Evolutionary conservation across 148 eudicot genomes (phyloP).

Genomic region (Linanthus parryae): DNA sequence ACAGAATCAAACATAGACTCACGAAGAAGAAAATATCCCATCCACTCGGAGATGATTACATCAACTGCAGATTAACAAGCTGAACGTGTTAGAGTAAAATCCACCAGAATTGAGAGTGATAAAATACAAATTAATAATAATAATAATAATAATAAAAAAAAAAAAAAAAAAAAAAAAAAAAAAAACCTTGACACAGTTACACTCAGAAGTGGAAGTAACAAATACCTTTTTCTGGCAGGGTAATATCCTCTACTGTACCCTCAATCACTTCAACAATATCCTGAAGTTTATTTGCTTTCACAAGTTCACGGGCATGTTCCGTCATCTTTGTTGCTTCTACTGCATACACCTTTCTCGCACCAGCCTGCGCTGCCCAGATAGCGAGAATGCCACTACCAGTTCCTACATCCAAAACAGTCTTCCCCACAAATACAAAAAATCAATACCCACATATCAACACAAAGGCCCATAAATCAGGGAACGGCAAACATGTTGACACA

Average conservation of each 20-base stretch:
- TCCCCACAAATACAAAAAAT: constrained; percentile 27
- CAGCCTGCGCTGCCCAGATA: constrained; percentile 99
- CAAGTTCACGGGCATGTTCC: constrained; percentile 86
- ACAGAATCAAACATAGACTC: constrained; percentile 99
- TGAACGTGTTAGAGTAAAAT: constrained; percentile 8
- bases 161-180: not conserved
- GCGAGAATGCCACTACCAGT: constrained; percentile 99
- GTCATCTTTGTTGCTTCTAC: constrained; percentile 98
- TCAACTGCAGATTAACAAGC: constrained; percentile 59
- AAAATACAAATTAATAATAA: too few relatives aligned
- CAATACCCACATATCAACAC: too few relatives aligned
- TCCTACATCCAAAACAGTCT: constrained; percentile 97
- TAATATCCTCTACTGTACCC: constrained; percentile 83
- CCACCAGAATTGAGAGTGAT: not conserved
- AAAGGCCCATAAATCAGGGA: too few relatives aligned
- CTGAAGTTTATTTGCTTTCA: constrained; percentile 74
- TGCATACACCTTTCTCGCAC: constrained; percentile 95
- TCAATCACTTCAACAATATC: constrained; percentile 85
- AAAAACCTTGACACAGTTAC: not conserved
- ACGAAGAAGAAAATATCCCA: constrained; percentile 98
- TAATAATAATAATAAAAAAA: too few relatives aligned
- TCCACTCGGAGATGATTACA: constrained; percentile 97
- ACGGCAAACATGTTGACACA: too few relatives aligned
- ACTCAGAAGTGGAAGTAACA: constrained; percentile 2
- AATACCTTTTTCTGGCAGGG: constrained; percentile 86